phyloP scores from a whole-genome alignment of 1,139 yeast genomes.

The Debaryomycetaceae sp. region DNA sequence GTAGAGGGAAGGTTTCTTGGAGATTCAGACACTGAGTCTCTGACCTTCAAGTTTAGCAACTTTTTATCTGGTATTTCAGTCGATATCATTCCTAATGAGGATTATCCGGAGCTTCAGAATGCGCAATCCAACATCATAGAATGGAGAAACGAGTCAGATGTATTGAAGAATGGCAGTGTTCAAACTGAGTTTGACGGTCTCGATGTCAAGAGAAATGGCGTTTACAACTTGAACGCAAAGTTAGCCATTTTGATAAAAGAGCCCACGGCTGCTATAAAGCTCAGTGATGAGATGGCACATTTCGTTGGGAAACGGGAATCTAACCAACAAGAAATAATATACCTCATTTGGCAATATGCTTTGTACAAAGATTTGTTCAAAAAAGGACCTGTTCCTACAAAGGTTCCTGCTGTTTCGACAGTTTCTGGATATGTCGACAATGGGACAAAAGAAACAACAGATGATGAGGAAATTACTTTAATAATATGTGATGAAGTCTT shows the following conservation, averaged over 20 bases:
- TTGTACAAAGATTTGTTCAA: constrained; percentile 68
- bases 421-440: constrained; percentile 12
- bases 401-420: constrained; percentile 37
- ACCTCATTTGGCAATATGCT: constrained; percentile 84
- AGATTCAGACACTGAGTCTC: constrained; percentile 28
- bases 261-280: constrained; percentile 57
- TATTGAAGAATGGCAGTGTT: constrained; percentile 19
- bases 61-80: constrained; percentile 82
- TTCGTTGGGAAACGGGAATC: constrained; percentile 75
- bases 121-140: constrained; percentile 36
- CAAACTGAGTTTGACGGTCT: constrained; percentile 73
- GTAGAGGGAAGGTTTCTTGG: constrained; percentile 77
- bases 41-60: constrained; percentile 57
- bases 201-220: constrained; percentile 80
- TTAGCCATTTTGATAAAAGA: constrained; percentile 81
- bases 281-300: constrained; percentile 60
- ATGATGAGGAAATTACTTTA: constrained; percentile 41
- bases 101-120: constrained; percentile 35
- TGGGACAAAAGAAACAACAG: constrained; percentile 19
- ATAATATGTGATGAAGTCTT: constrained; percentile 68
- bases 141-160: constrained; percentile 35
- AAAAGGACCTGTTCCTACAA: constrained; percentile 27
- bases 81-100: constrained; percentile 55
- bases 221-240: constrained; percentile 60
- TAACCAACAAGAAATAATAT: constrained; percentile 84